Evolutionary conservation across 2,329 filamentous ascomycete species (phyloP), one percentile per base, ranked within the genome.

Genomic region (Rhytidhysteron rufulum): DNA sequence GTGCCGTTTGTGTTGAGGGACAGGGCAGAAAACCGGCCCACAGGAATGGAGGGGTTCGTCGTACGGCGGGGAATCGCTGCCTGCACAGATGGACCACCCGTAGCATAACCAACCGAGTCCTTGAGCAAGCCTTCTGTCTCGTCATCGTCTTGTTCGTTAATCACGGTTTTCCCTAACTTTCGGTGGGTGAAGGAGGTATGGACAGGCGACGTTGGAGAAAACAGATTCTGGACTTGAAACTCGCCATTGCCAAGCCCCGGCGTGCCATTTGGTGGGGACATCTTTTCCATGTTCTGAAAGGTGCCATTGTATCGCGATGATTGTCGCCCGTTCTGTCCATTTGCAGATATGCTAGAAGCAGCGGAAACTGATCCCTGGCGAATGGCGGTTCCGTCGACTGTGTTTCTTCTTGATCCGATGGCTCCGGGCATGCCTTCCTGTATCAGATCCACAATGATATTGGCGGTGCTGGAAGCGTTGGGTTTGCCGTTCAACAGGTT

Each of bases 201-300:
- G 40, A 88, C 82, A 1, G 85, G 85, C 5, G 85, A 88, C 50
- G 85, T 83, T 1, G 83, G 80, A 10, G 83, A 85, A 65, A 88
- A 89, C 19, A 87, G 66, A 45, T 71, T 80, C 49, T 82, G 79
- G 37, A 76, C 74, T n/a, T 77, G 70, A 35, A 85, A 72, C 44
- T 86, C 81, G 44, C 72, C 75, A 41, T 73, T 75, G 49, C 72
- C 70, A 53, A 75, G 74, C 37, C 71, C 67, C 31, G 70, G 70
- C 44, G 74, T 80, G 42, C 60, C 60, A 44, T 77, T 73, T 3
- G 82, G 77, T 27, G 81, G 80, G 19, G 82, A 78, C 36, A 82
- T 73, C 55, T 71, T 80, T 40, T 85, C 81, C 42, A 79, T 65
- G 5, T 75, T 69, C 44, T 82, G 77, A 53, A 85, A 86, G 3